Evolutionary conservation across 495 filamentous ascomycete species (phyloP), one percentile per base, ranked within the genome.

Genomic region (Neurospora cerealis): DNA sequence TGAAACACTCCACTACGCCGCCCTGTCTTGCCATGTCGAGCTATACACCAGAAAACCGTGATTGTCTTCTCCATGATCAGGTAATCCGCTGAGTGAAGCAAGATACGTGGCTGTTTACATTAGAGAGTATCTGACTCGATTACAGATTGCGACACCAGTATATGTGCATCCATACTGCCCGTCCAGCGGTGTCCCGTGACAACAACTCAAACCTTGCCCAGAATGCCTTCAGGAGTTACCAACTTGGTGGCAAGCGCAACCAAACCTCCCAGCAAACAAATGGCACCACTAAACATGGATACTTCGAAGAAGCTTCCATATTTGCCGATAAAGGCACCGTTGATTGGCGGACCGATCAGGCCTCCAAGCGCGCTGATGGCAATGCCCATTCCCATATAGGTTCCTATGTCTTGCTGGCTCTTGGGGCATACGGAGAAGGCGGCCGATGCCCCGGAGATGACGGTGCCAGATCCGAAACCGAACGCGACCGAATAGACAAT

Each of bases 351-450:
- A 0, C 87, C 87, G 38, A 88, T 84, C 71, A 89, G 69, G 6
- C 78, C 77, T 2, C 82, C 84, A 9, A 88, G 44, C 0, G 86
- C 81, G 5, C 77, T 78, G n/a, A 87, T 24, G 1, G 80, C 80
- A 78, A 89, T 80, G 4, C 84, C 87, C 85, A 87, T 87, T 24
- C 87, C 87, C 73, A 88, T 84, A 74, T 89, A 89, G 0, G 87
- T 88, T 1, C 88, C 87, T 24, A 88, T 80, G 39, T 88, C 77
- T 72, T 79, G 46, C 5, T 83, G 83, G 71, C 86, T 78, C 39
- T 79, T 78, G 7, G 84, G 75, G 70, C 81, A 83, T 42, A 80
- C 73, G 0, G 84, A 78, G n/a, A 89, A 77, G 1, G 84, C 81
- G 1, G 82, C 85, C 0, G 82, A 79, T 10, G 76, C 82, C 1